A percentile compares a stretch with the other conserved stretches of the same genome.
phyloP scores from a whole-genome alignment of 768 basidiomycete genomes.

The Cystofilobasidium ferigula region DNA sequence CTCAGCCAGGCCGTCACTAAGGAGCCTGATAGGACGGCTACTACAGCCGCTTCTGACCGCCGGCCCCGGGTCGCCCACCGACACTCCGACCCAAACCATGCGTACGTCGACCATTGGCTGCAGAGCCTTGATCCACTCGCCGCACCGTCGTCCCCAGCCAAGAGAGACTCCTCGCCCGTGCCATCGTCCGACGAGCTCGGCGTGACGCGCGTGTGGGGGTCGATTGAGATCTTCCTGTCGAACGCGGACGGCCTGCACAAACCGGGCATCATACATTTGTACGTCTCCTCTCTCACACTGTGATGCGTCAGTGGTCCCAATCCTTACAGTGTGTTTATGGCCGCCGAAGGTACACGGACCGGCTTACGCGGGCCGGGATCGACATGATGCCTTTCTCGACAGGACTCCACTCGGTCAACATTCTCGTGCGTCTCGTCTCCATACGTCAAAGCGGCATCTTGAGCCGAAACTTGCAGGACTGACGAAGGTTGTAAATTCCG shows the following conservation, averaged over 20 bases:
- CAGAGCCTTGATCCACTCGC: no score
- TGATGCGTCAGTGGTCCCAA: not conserved
- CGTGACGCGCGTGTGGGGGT: not conserved
- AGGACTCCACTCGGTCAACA: not conserved
- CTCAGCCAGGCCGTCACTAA: no score
- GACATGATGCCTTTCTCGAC: not conserved
- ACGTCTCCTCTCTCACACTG: not conserved
- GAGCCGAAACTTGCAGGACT: not conserved
- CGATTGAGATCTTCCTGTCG: not conserved
- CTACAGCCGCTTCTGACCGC: no score
- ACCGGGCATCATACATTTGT: not conserved
- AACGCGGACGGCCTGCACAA: not conserved
- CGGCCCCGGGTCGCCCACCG: no score
- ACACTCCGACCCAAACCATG: no score
- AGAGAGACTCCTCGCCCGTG: not conserved
- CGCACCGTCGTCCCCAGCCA: no score
- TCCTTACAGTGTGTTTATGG: not conserved
- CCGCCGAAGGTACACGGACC: not conserved
- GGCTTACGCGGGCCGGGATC: not conserved
- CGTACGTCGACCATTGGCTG: no score
- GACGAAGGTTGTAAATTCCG: not conserved
- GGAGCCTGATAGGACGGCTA: no score
- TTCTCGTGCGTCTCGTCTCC: not conserved
- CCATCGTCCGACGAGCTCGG: not conserved
- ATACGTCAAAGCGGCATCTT: no score